These are phyloP conservation scores for Kwoniella dejecticola DNA, from an alignment of 768 basidiomycete species.

Conservation along the genomic window DNA sequence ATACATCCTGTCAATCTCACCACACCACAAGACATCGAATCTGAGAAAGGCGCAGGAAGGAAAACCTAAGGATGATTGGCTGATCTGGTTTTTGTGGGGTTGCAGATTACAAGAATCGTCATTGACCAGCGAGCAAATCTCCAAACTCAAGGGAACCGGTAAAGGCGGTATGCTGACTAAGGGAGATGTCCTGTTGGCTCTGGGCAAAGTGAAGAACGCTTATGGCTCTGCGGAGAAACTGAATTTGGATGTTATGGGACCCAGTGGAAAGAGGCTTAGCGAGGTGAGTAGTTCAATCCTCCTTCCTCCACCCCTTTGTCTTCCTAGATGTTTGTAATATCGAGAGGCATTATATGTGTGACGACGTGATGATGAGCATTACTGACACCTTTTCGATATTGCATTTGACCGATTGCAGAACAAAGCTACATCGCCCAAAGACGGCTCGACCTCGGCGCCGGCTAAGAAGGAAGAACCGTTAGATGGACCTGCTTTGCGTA, in stretches of 20 bases:
- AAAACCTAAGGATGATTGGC: too few relatives aligned
- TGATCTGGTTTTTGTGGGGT: too few relatives aligned
- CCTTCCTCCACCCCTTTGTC: too few relatives aligned
- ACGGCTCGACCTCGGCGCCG: conserved; percentile 20
- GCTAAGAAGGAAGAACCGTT: conserved; percentile 43
- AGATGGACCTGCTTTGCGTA: conserved; percentile 42
- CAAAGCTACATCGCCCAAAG: conserved; percentile 26
- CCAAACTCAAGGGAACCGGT: conserved; percentile 81
- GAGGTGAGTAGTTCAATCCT: conserved; percentile 35
- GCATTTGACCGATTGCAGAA: too few relatives aligned
- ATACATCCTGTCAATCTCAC: background rate
- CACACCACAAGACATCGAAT: too few relatives aligned
- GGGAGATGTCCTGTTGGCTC: conserved; percentile 83
- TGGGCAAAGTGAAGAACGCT: conserved; percentile 68
- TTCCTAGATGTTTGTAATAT: too few relatives aligned
- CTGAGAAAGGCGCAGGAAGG: too few relatives aligned
- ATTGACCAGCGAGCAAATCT: conserved; percentile 53
- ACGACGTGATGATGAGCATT: too few relatives aligned
- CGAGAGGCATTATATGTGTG: too few relatives aligned
- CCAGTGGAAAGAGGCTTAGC: conserved; percentile 40
- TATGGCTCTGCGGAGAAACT: conserved; percentile 53
- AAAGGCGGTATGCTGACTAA: conserved; percentile 92
- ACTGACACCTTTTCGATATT: background rate
- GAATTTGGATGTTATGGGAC: conserved; percentile 38
- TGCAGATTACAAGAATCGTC: conserved; percentile 46